Evolutionary conservation across 208 protist species (phyloP).

Genomic region (Acanthamoeba royreba): DNA sequence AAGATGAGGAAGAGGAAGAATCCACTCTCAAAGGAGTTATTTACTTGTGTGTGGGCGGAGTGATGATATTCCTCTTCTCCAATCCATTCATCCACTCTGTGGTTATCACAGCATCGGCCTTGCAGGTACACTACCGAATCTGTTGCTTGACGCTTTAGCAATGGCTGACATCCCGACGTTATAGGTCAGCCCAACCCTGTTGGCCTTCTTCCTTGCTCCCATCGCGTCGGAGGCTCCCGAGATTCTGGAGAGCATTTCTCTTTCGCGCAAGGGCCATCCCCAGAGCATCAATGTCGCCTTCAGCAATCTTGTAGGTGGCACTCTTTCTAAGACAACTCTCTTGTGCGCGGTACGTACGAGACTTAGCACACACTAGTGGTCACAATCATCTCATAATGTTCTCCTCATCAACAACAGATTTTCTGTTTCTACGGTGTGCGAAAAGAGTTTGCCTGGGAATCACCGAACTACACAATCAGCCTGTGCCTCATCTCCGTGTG

Average conservation of each 20-base stretch:
- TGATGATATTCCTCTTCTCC: conserved; percentile 70
- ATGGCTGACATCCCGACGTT: not conserved
- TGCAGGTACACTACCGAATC: not conserved
- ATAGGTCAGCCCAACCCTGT: conserved; percentile 56
- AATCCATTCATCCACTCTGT: conserved; percentile 72
- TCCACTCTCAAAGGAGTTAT: conserved; percentile 62
- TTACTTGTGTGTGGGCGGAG: conserved; percentile 67
- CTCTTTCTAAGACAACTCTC: conserved; percentile 72
- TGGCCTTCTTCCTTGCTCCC: conserved; percentile 75
- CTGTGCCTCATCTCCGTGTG: conserved; percentile 54
- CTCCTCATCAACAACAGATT: conserved; percentile 49
- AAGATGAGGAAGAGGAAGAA: conserved; percentile 69
- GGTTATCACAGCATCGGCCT: conserved; percentile 27
- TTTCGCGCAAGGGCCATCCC: conserved; percentile 70
- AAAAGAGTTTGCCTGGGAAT: conserved; percentile 63
- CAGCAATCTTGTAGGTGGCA: conserved; percentile 74
- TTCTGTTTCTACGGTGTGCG: conserved; percentile 67
- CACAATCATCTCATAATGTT: no score
- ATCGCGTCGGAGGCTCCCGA: conserved; percentile 74
- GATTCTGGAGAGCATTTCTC: conserved; percentile 70
- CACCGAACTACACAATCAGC: conserved; percentile 65
- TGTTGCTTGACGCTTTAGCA: not conserved
- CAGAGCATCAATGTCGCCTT: conserved; percentile 75
- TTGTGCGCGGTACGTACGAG: conserved; percentile 65
- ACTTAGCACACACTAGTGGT: not conserved